Evolutionary conservation across 176 grass and related monocot genomes (phyloP).

Genomic region (Juncus inflexus): DNA sequence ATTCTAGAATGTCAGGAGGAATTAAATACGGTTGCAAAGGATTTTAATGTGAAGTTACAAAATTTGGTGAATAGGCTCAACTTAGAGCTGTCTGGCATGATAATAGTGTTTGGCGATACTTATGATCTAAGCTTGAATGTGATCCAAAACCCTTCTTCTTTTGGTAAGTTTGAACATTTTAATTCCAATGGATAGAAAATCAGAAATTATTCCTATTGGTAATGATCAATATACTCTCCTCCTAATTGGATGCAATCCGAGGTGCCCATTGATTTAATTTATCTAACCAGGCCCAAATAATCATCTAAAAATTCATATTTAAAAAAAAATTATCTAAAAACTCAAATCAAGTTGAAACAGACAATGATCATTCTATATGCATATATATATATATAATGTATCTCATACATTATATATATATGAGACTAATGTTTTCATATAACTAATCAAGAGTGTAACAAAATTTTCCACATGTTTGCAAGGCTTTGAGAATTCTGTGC

Average conservation of each 20-base stretch:
- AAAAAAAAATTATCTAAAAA: no score
- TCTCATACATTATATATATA: no score
- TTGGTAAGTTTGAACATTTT: conserved; percentile 5
- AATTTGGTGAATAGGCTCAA: conserved; percentile 25
- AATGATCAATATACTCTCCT: no score
- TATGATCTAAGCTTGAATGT: not conserved
- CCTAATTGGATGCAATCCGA: no score
- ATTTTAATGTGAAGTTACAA: conserved; percentile 47
- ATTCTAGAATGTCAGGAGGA: no score
- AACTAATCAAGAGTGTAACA: no score
- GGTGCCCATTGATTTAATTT: no score
- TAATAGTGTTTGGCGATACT: not conserved
- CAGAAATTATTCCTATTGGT: no score
- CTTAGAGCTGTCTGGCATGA: not conserved
- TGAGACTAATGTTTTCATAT: no score
- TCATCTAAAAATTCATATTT: no score
- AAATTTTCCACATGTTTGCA: not conserved
- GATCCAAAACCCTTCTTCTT: not conserved
- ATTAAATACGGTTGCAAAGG: conserved; percentile 37
- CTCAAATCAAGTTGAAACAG: no score
- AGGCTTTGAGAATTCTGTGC: conserved; percentile 59
- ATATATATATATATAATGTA: not conserved
- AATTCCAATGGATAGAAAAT: not conserved
- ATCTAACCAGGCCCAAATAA: no score
- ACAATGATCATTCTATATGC: not conserved